Evolutionary conservation across 176 grass and related monocot species (phyloP).

Genomic region (Carex littledalei): DNA sequence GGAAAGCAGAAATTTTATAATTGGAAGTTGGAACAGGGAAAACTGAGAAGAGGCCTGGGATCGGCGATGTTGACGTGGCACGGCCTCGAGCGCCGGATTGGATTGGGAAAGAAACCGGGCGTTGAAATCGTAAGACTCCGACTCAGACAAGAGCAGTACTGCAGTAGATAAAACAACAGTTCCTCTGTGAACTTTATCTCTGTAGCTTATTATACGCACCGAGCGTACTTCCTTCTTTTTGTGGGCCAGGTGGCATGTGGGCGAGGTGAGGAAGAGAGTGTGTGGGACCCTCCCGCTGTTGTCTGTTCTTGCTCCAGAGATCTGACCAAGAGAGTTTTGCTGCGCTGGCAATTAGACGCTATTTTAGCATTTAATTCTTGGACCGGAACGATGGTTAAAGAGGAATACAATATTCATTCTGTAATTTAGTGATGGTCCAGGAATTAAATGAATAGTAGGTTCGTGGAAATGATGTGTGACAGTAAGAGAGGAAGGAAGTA

Average conservation of each 20-base stretch:
- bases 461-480: not conserved
- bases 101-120: not conserved
- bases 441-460: not conserved
- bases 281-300: not conserved
- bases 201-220: not conserved
- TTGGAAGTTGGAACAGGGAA: not conserved
- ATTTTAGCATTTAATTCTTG: not conserved
- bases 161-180: not conserved
- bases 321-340: constrained; percentile 12
- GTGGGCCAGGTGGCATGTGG: not conserved
- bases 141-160: not conserved
- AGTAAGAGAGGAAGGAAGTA: constrained; percentile 19
- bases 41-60: constrained; percentile 34
- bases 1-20: constrained; percentile 11
- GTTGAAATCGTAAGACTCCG: constrained; percentile 1
- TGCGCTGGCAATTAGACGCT: not conserved
- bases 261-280: not conserved
- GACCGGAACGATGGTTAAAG: not conserved
- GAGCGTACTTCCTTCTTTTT: not conserved
- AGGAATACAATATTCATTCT: not conserved
- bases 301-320: not conserved
- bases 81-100: constrained; percentile 28
- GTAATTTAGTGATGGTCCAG: not conserved
- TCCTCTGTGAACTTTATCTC: not conserved
- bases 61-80: constrained; percentile 52